Evolutionary conservation across 1,284 basidiomycete species (phyloP).

Genomic region (Coniophora puteana): DNA sequence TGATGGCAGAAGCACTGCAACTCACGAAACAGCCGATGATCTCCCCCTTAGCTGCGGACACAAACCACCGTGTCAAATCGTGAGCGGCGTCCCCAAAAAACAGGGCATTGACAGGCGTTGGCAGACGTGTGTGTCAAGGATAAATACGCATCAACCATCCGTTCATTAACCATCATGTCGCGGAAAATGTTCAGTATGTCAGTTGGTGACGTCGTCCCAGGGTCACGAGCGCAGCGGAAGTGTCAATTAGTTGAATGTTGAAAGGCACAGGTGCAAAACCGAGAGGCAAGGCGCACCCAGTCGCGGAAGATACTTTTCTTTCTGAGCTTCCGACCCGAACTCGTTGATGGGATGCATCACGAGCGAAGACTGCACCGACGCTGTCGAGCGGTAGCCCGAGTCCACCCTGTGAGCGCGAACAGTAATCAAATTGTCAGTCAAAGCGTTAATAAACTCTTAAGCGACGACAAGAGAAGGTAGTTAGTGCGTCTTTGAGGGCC

Average conservation of each 20-base stretch:
- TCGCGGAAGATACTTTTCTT: constrained; percentile 86
- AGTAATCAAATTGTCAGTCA: not conserved
- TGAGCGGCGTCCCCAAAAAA: constrained; percentile 5
- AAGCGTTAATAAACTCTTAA: not conserved
- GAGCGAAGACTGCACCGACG: constrained; percentile 93
- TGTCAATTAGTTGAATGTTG: not conserved
- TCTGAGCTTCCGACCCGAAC: constrained; percentile 89
- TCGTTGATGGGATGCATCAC: constrained; percentile 98
- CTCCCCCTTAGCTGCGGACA: constrained; percentile 72
- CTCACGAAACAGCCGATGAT: constrained; percentile 90
- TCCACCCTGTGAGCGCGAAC: constrained; percentile 61
- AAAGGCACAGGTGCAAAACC: no score
- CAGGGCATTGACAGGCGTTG: no score
- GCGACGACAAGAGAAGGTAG: constrained; percentile 1
- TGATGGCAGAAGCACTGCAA: constrained; percentile 11
- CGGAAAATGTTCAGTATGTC: no score
- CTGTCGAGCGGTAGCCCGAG: constrained; percentile 94
- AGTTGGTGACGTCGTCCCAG: no score
- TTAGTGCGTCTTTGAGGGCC: not conserved
- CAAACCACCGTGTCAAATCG: constrained; percentile 11
- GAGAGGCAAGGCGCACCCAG: constrained; percentile 66
- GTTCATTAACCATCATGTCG: no score
- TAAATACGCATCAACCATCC: no score
- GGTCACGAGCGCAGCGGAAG: no score
- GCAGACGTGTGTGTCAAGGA: no score